A percentile compares a stretch with the other conserved stretches of the same genome.
Evolutionary conservation across 805 yeast genomes (phyloP).

Genomic region (Candida silvatica): DNA sequence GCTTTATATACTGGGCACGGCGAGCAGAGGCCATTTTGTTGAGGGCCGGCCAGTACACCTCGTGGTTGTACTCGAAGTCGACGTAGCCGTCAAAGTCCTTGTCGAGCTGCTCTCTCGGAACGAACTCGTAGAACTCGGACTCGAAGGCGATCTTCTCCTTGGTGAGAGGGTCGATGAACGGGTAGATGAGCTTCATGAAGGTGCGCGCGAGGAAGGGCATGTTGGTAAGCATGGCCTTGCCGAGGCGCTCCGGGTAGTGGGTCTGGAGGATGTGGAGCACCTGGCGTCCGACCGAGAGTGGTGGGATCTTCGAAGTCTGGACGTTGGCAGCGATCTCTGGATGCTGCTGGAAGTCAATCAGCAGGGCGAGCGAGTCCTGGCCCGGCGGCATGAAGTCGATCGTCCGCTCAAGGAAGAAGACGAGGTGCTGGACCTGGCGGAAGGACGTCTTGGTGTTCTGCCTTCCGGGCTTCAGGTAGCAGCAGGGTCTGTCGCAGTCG

Average conservation of each 20-base stretch:
- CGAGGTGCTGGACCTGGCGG: conserved; percentile 93
- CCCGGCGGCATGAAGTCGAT: conserved; percentile 95
- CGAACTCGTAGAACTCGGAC: conserved; percentile 78
- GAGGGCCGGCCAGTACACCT: conserved; percentile 70
- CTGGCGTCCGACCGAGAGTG: conserved; percentile 80
- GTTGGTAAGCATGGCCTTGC: conserved; percentile 84
- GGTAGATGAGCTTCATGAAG: conserved; percentile 82
- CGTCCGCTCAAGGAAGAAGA: conserved; percentile 84
- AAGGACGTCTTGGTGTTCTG: conserved; percentile 89
- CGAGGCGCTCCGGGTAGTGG: conserved; percentile 95
- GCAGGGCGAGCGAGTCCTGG: conserved; percentile 84
- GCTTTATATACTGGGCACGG: conserved; percentile 52
- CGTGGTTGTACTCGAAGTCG: conserved; percentile 78
- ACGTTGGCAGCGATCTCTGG: conserved; percentile 44
- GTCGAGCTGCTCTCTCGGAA: conserved; percentile 76
- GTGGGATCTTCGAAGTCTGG: conserved; percentile 70
- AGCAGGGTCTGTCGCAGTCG: conserved; percentile 82
- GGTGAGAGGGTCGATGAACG: conserved; percentile 94
- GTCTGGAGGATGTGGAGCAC: conserved; percentile 91
- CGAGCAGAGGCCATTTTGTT: conserved; percentile 49
- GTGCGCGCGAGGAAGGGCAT: conserved; percentile 95
- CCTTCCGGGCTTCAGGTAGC: conserved; percentile 88
- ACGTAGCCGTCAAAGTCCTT: conserved; percentile 77
- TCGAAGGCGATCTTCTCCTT: conserved; percentile 89
- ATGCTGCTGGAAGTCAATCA: conserved; percentile 86